phyloP scores from a whole-genome alignment of 805 yeast genomes.

The Candida maltosa region DNA sequence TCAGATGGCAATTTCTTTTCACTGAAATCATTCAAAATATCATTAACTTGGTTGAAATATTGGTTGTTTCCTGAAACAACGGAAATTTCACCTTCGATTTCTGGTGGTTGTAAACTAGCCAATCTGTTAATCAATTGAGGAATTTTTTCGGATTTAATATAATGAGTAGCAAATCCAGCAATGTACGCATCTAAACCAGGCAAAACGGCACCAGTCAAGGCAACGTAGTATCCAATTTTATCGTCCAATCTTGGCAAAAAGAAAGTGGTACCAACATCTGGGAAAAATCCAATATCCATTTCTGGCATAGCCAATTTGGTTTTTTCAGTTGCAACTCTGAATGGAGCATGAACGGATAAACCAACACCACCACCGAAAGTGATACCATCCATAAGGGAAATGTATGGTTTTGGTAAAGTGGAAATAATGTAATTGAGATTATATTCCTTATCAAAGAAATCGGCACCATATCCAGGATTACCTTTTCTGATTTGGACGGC shows the following conservation, averaged over 20 bases:
- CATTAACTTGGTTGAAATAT: constrained; percentile 58
- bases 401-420: constrained; percentile 81
- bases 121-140: constrained; percentile 63
- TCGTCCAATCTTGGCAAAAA: constrained; percentile 82
- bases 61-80: constrained; percentile 27
- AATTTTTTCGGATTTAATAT: constrained; percentile 64
- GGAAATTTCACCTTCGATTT: background rate
- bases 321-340: constrained; percentile 88
- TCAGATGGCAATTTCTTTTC: constrained; percentile 58
- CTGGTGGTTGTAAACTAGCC: constrained; percentile 52
- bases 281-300: constrained; percentile 92
- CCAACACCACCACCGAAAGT: constrained; percentile 99
- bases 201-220: constrained; percentile 80
- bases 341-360: constrained; percentile 82
- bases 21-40: constrained; percentile 75
- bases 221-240: constrained; percentile 79
- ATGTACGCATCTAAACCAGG: constrained; percentile 77
- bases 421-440: constrained; percentile 74
- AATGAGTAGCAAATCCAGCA: constrained; percentile 89
- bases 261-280: constrained; percentile 93
- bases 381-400: constrained; percentile 86
- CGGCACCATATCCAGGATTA: constrained; percentile 46
- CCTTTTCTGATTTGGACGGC: constrained; percentile 56
- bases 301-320: constrained; percentile 97
- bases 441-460: constrained; percentile 79